phyloP scores from a whole-genome alignment of 1,284 basidiomycete genomes.

The Sporisorium iseilematis-ciliati region DNA sequence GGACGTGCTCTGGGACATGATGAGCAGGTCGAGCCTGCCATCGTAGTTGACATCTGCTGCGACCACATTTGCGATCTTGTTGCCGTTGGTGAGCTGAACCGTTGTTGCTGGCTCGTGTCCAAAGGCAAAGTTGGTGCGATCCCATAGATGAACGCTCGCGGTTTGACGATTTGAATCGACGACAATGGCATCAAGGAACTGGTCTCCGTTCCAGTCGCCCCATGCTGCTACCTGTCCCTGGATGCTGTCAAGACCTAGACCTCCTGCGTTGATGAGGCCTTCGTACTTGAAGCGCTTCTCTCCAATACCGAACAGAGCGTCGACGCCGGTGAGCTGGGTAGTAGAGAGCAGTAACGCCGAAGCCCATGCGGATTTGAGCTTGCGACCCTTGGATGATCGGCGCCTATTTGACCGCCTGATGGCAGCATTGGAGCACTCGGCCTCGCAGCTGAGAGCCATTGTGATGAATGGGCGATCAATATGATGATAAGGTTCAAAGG shows the following conservation, averaged over 20 bases:
- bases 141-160: conserved; percentile 83
- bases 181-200: conserved; percentile 81
- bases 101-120: conserved; percentile 72
- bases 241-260: conserved; percentile 79
- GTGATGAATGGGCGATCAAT: not conserved
- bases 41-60: conserved; percentile 94
- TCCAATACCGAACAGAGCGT: conserved; percentile 55
- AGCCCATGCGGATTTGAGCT: conserved; percentile 21
- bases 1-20: conserved; percentile 75
- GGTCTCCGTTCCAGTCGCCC: conserved; percentile 92
- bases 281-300: conserved; percentile 84
- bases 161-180: conserved; percentile 80
- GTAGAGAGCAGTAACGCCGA: conserved; percentile 33
- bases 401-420: conserved; percentile 9
- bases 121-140: conserved; percentile 78
- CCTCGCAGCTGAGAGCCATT: conserved; percentile 37
- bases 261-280: conserved; percentile 82
- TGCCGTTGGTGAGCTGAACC: conserved; percentile 51
- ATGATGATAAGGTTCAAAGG: not conserved
- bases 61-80: conserved; percentile 77
- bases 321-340: conserved; percentile 15
- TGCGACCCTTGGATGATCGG: conserved; percentile 18
- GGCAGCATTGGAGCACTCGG: conserved; percentile 34
- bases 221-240: conserved; percentile 83
- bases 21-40: conserved; percentile 87